phyloP scores from a whole-genome alignment of 2,329 filamentous ascomycete genomes.

The Lachnellula cervina region DNA sequence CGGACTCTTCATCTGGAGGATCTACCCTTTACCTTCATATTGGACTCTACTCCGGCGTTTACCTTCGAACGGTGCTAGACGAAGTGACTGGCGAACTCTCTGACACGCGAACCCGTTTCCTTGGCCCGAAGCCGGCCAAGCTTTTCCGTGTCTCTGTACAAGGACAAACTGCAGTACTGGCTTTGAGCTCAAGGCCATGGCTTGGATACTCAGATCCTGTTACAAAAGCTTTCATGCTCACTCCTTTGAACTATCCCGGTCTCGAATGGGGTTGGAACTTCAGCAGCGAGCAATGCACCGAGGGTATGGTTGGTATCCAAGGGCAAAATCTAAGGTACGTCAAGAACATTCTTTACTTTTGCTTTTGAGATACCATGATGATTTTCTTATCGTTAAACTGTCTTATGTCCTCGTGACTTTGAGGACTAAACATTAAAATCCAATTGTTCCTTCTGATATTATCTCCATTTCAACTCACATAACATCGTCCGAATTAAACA shows the following conservation, averaged over 20 bases:
- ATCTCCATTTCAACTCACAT: constrained; percentile 23
- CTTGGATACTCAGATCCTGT: constrained; percentile 87
- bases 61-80: constrained; percentile 89
- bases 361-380: constrained; percentile 34
- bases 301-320: constrained; percentile 92
- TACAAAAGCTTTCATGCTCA: constrained; percentile 84
- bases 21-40: constrained; percentile 93
- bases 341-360: constrained; percentile 27
- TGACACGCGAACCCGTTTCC: constrained; percentile 89
- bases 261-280: constrained; percentile 97
- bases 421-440: constrained; percentile 57
- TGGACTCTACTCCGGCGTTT: constrained; percentile 90
- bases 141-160: constrained; percentile 89
- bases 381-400: constrained; percentile 38
- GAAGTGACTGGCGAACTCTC: constrained; percentile 94
- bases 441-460: constrained; percentile 98
- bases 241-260: constrained; percentile 80
- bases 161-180: constrained; percentile 78
- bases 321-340: constrained; percentile 79
- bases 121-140: constrained; percentile 85
- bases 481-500: constrained; percentile 18
- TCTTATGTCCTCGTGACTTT: constrained; percentile 34
- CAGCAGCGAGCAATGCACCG: constrained; percentile 86
- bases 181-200: constrained; percentile 91
- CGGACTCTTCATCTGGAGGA: constrained; percentile 84